These are phyloP conservation scores for Penicillium salamii DNA, from an alignment of 495 filamentous ascomycete genomes.

Conservation along the genomic window DNA sequence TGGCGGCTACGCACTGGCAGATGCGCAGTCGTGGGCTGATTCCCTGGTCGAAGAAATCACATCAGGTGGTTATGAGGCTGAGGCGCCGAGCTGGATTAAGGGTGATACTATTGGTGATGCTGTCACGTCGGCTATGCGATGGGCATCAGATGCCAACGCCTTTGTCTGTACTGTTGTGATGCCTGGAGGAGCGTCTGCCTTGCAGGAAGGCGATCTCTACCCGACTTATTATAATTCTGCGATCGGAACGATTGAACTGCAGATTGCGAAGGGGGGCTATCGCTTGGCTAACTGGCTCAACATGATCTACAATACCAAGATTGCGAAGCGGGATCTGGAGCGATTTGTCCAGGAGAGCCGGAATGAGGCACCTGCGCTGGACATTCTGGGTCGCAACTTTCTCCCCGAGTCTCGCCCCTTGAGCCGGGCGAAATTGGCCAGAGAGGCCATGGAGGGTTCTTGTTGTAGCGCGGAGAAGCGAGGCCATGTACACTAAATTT, in stretches of 20 bases:
- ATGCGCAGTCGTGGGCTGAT: constrained; percentile 32
- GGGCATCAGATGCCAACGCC: constrained; percentile 57
- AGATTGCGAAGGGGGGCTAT: constrained; percentile 74
- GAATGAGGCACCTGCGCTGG: background rate
- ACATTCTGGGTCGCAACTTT: constrained; percentile 6
- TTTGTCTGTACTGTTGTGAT: constrained; percentile 56
- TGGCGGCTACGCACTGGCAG: constrained; percentile 34
- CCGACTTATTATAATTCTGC: constrained; percentile 51
- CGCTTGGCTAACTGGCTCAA: constrained; percentile 49
- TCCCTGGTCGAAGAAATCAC: constrained; percentile 42
- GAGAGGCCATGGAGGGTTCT: constrained; percentile 23
- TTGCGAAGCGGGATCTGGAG: constrained; percentile 16
- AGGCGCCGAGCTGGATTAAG: constrained; percentile 46
- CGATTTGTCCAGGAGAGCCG: constrained; percentile 1
- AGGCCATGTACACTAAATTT: constrained; percentile 15
- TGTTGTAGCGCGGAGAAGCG: constrained; percentile 17
- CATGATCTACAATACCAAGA: constrained; percentile 14
- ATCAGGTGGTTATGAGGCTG: constrained; percentile 42
- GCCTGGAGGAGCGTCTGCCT: constrained; percentile 21
- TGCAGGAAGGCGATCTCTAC: constrained; percentile 34
- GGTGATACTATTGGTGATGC: constrained; percentile 41
- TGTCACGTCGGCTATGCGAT: constrained; percentile 40
- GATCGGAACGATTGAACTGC: constrained; percentile 62
- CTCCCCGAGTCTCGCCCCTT: constrained; percentile 10
- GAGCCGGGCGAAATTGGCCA: constrained; percentile 20